Base-by-base conservation (phyloP, 805 yeast species). In the Candida ficus region DNA sequence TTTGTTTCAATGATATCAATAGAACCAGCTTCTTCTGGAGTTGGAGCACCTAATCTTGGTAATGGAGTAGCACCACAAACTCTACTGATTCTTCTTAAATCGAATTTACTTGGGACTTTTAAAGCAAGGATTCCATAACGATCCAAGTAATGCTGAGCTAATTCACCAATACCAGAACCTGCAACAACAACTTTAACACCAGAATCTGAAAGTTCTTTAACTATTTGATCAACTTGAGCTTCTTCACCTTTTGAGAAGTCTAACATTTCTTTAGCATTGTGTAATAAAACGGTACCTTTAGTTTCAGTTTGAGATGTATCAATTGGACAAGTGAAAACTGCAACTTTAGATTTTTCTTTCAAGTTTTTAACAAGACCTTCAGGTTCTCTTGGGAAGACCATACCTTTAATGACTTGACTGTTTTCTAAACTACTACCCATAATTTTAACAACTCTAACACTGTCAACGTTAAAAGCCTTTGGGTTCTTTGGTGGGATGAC, bases 341-440 rank as follows among this genome's bases (percentile, higher is more conserved):
- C 99, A 34, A 93, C 98, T 61, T 87, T 89, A 14, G 95, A 78
- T 52, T 73, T 78, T 34, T 62, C 56, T 9, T 54, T 60, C 42
- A 83, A 67, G 46, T 80, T 74, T 60, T 87, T 88, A 37, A 90
- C 65, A 50, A 78, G 80, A 13, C 97, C 95, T 62, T 91, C 98
- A n/a, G 98, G 96, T 63, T 89, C 95, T 55, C 95, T 78, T 51
- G 95, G 95, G 74, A 93, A 91, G 29, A 93, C 96, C 99, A 93
- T 93, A 52, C 99, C 99, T 65, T 85, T 87, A 48, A 93, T 71
- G 39, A 93, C 98, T 54, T 74, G 74, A 11, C 95, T 83, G 53
- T 73, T 72, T 28, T 69, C 65, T 52, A 93, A 70, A 38, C 90
- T 73, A 14, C 95, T 73, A 46, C 99, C 99, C 96, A 93, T 87